A percentile compares a stretch with the other conserved stretches of the same genome.
These are phyloP conservation scores for Fragaria iinumae DNA, from an alignment of 306 rosid genomes.

Conservation along the genomic window DNA sequence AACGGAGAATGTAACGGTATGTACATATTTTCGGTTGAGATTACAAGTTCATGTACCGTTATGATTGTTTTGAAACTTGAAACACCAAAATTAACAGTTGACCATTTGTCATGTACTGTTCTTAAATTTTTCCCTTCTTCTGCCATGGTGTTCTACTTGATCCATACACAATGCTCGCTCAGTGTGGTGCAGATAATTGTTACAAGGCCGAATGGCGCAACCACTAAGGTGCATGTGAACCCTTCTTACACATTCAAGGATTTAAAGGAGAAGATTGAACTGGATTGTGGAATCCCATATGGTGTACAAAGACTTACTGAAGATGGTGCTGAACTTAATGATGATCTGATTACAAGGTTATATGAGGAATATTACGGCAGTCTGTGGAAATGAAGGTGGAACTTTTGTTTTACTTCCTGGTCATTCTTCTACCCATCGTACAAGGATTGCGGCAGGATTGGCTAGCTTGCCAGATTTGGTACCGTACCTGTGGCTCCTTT, in stretches of 20 bases:
- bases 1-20: too few species aligned
- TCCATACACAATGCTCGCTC: neutral
- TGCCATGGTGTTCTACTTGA: neutral
- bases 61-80: too few species aligned
- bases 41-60: too few species aligned
- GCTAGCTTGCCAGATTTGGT: neutral
- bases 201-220: neutral
- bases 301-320: neutral
- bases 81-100: too few species aligned
- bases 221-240: neutral
- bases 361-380: neutral
- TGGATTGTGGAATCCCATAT: neutral
- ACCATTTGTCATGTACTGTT: too few species aligned
- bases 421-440: conserved; percentile 10
- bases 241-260: neutral
- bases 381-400: conserved; percentile 1
- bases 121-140: too few species aligned
- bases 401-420: neutral
- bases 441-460: neutral
- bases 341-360: neutral
- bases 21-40: too few species aligned
- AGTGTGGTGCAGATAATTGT: neutral
- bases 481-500: neutral
- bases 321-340: neutral
- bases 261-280: neutral